Conservation (phyloP, 257 asterid genomes). For the Penstemon barbatus region DNA sequence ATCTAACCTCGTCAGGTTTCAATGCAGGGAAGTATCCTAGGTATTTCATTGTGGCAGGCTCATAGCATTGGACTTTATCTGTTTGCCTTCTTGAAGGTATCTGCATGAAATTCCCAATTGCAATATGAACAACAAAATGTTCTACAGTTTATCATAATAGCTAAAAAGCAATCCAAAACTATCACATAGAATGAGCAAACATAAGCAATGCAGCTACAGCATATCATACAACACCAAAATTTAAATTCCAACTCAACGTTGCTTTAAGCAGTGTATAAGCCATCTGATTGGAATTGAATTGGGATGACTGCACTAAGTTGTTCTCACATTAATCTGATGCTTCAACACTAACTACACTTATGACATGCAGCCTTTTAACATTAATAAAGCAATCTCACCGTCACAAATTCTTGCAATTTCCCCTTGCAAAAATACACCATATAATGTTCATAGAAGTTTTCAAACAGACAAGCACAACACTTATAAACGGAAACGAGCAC, state of each 20-base stretch:
- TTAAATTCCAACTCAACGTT: background rate
- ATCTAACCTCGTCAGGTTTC: constrained; percentile 82
- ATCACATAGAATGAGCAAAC: constrained; percentile 18
- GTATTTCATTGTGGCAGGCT: constrained; percentile 98
- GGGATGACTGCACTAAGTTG: background rate
- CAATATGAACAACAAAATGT: constrained; percentile 24
- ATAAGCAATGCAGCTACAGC: constrained; percentile 19
- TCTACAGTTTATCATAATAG: constrained; percentile 10
- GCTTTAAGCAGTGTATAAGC: background rate
- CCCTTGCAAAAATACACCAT: background rate
- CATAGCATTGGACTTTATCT: constrained; percentile 97
- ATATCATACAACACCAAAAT: constrained; percentile 11
- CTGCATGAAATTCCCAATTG: constrained; percentile 43
- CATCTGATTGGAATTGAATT: background rate
- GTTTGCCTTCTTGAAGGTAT: constrained; percentile 94
- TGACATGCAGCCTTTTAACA: background rate
- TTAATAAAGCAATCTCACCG: background rate
- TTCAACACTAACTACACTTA: background rate
- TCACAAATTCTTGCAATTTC: constrained; percentile 11
- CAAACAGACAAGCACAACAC: background rate
- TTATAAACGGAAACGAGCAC: background rate
- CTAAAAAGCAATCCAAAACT: constrained; percentile 12
- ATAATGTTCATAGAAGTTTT: background rate
- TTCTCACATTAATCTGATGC: constrained; percentile 8
- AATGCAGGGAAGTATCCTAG: constrained; percentile 84